phyloP scores from a whole-genome alignment of 148 eudicot species.

The Silene uniflora region DNA sequence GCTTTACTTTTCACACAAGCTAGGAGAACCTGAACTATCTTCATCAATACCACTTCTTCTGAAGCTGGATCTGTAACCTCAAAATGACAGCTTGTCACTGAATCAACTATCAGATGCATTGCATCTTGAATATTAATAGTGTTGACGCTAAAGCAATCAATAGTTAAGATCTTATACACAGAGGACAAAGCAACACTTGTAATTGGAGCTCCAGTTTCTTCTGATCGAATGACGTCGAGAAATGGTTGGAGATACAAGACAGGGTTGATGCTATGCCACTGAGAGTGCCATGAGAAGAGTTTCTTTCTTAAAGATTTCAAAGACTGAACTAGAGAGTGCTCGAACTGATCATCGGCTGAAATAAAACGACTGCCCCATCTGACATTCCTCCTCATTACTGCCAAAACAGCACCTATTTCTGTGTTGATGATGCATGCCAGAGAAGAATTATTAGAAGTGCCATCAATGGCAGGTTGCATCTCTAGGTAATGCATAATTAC shows the following conservation, averaged over 20 bases:
- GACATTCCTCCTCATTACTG: slow-evolving; percentile 94
- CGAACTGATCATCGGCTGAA: slow-evolving; percentile 72
- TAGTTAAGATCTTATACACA: slow-evolving; percentile 72
- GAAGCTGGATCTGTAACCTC: slow-evolving; percentile 97
- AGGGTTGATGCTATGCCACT: slow-evolving; percentile 65
- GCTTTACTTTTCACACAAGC: slow-evolving; percentile 89
- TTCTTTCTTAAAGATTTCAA: slow-evolving; percentile 62
- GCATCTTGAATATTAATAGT: slow-evolving; percentile 67
- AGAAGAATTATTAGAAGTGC: slow-evolving; percentile 40
- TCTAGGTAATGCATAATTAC: slow-evolving; percentile 17
- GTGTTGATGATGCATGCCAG: slow-evolving; percentile 75
- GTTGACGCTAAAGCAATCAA: slow-evolving; percentile 59
- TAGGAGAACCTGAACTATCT: slow-evolving; percentile 88
- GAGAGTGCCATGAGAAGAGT: slow-evolving; percentile 65
- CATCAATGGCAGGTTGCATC: slow-evolving; percentile 15
- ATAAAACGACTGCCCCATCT: slow-evolving; percentile 85
- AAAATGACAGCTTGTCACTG: slow-evolving; percentile 85
- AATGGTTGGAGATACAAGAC: slow-evolving; percentile 79
- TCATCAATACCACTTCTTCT: slow-evolving; percentile 91
- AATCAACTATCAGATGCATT: slow-evolving; percentile 77
- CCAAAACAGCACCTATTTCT: slow-evolving; percentile 80
- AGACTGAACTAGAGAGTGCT: slow-evolving; percentile 71
- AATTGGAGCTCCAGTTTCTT: slow-evolving; percentile 93
- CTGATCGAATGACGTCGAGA: slow-evolving; percentile 79
- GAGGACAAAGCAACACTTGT: slow-evolving; percentile 94